phyloP scores from a whole-genome alignment of 148 eudicot species.

The Vaccinium corymbosum region DNA sequence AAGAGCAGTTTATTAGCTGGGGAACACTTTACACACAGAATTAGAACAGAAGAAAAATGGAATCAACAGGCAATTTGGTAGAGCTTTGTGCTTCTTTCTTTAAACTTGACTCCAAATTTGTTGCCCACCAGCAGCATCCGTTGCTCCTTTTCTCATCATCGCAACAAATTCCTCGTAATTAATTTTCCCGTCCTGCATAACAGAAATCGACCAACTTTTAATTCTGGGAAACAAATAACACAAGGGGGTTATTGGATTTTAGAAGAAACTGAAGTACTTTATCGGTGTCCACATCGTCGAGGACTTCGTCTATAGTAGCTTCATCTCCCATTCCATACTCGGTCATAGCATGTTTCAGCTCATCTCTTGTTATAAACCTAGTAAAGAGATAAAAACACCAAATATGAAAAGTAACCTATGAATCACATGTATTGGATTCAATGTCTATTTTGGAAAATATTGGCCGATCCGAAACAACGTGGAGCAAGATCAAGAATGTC shows the following conservation, averaged over 20 bases:
- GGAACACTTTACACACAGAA: not conserved
- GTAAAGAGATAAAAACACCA: not conserved
- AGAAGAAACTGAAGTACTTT: constrained; percentile 31
- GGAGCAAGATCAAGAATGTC: not conserved
- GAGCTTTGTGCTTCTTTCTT: not conserved
- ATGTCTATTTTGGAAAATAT: not conserved
- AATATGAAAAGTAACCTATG: too few relatives aligned
- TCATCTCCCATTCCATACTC: constrained; percentile 86
- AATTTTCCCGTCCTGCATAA: constrained; percentile 67
- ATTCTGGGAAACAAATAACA: not conserved
- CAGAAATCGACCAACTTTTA: not conserved
- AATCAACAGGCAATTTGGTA: not conserved
- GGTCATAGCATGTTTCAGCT: constrained; percentile 68
- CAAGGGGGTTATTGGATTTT: not conserved
- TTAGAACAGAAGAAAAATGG: not conserved
- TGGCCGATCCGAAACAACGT: not conserved
- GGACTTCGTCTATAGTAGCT: constrained; percentile 77
- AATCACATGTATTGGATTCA: not conserved
- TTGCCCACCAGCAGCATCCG: constrained; percentile 27
- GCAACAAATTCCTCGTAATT: constrained; percentile 71
- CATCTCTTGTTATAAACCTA: constrained; percentile 86
- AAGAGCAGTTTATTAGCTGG: not conserved
- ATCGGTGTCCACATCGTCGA: constrained; percentile 81
- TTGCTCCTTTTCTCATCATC: constrained; percentile 79
- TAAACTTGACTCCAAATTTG: constrained; percentile 14